Conservation (phyloP, 2,329 filamentous ascomycete genomes). For the Ceratocystis alfenasii region DNA sequence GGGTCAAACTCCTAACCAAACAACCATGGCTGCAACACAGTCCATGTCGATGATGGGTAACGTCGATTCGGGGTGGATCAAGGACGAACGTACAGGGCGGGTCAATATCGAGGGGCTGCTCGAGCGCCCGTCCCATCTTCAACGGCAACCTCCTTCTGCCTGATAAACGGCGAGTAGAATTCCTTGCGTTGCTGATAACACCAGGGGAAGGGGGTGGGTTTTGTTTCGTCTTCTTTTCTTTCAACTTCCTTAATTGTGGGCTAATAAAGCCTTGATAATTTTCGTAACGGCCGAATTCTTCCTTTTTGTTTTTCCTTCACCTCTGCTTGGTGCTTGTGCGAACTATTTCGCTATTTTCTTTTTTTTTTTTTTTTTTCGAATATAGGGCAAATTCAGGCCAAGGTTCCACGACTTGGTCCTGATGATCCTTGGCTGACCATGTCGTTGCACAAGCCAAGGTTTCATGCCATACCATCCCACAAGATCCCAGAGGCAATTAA, state of each 20-base stretch:
- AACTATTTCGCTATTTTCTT: not conserved
- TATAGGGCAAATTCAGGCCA: not conserved
- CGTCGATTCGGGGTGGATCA: slow-evolving; percentile 28
- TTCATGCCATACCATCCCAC: not conserved
- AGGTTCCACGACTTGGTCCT: not conserved
- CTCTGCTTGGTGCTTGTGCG: not conserved
- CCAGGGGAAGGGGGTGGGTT: not conserved
- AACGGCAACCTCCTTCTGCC: slow-evolving; percentile 25
- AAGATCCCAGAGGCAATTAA: not conserved
- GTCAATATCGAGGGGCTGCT: slow-evolving; percentile 52
- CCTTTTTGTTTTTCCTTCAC: not conserved
- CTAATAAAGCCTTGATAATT: slow-evolving; percentile 6
- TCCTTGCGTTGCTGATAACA: not conserved
- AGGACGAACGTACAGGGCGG: slow-evolving; percentile 41
- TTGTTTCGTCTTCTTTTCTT: slow-evolving; percentile 9
- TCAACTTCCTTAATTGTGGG: not conserved
- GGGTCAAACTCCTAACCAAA: slow-evolving; percentile 25
- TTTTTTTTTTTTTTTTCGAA: not conserved
- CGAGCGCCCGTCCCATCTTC: slow-evolving; percentile 38
- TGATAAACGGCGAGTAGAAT: not conserved
- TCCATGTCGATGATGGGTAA: slow-evolving; percentile 17
- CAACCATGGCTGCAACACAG: slow-evolving; percentile 6
- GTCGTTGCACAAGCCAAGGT: slow-evolving; percentile 11
- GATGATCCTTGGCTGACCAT: not conserved
- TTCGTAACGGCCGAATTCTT: slow-evolving; percentile 5